Conservation (phyloP, 192 early-diverging fungal species). For the Geosiphon pyriformis region DNA sequence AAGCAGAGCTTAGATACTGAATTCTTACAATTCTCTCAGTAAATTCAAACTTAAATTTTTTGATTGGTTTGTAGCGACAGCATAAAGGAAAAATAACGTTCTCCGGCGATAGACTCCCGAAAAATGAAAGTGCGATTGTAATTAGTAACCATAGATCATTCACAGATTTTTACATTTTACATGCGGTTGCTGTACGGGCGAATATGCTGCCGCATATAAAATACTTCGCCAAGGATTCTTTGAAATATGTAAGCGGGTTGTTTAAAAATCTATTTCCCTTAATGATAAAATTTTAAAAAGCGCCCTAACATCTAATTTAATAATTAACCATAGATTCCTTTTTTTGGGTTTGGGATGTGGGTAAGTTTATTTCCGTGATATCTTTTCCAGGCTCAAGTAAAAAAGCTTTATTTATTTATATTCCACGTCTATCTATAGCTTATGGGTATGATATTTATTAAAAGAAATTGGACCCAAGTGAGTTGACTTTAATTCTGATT, state of each 20-base stretch:
- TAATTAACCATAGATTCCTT: constrained; percentile 41
- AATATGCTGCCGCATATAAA: constrained; percentile 50
- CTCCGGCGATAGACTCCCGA: constrained; percentile 46
- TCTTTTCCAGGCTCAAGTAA: not conserved
- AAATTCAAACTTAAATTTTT: constrained; percentile 17
- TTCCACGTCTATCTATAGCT: constrained; percentile 27
- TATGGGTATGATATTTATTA: constrained; percentile 54
- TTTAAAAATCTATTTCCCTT: not conserved
- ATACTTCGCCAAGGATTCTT: constrained; percentile 59
- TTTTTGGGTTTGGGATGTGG: constrained; percentile 61
- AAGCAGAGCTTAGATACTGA: not conserved
- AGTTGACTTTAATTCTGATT: not conserved
- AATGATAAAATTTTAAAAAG: not conserved
- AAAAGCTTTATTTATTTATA: constrained; percentile 1
- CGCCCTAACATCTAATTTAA: no score
- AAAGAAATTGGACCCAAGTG: constrained; percentile 46
- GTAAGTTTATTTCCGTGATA: constrained; percentile 22
- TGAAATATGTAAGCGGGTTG: constrained; percentile 47
- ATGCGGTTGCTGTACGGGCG: constrained; percentile 43
- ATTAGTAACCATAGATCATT: constrained; percentile 52
- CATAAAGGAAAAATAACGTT: constrained; percentile 51
- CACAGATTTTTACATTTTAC: constrained; percentile 54
- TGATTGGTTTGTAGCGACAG: not conserved
- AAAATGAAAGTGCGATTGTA: constrained; percentile 47
- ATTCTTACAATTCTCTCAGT: not conserved